A percentile compares a stretch with the other conserved stretches of the same genome.
Evolutionary conservation across 2,329 filamentous ascomycete species (phyloP).

Genomic region (Phyllosticta capitalensis): DNA sequence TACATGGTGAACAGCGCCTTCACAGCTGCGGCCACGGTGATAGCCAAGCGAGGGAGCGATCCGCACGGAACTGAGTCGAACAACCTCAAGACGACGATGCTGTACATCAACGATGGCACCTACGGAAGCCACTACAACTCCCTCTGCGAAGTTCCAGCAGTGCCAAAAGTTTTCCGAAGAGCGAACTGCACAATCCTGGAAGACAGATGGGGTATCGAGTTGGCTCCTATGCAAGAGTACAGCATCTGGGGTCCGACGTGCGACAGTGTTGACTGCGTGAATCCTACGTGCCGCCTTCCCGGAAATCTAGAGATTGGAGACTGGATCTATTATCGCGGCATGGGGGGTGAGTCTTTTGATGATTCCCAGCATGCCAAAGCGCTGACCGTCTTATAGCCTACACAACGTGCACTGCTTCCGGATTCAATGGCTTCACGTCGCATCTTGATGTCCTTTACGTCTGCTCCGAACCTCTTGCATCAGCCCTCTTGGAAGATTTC

Average conservation of each 20-base stretch:
- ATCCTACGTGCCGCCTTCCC: slow-evolving; percentile 62
- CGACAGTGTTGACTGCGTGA: slow-evolving; percentile 87
- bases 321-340: slow-evolving; percentile 93
- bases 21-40: slow-evolving; percentile 83
- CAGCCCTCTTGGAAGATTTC: slow-evolving; percentile 48
- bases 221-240: slow-evolving; percentile 38
- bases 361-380: background rate
- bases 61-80: slow-evolving; percentile 49
- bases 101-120: slow-evolving; percentile 88
- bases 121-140: slow-evolving; percentile 96
- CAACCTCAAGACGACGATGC: slow-evolving; percentile 64
- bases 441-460: slow-evolving; percentile 83
- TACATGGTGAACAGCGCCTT: slow-evolving; percentile 87
- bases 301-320: slow-evolving; percentile 75
- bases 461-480: slow-evolving; percentile 75
- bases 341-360: slow-evolving; percentile 47
- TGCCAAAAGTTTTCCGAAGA: slow-evolving; percentile 63
- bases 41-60: slow-evolving; percentile 75
- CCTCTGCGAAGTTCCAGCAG: slow-evolving; percentile 86
- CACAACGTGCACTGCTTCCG: slow-evolving; percentile 86
- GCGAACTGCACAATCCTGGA: slow-evolving; percentile 47
- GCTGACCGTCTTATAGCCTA: slow-evolving; percentile 47
- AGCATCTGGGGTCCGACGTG: slow-evolving; percentile 94
- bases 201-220: slow-evolving; percentile 35
- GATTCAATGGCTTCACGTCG: slow-evolving; percentile 89